These are phyloP conservation scores for Alternaria rosae DNA, from an alignment of 2,329 filamentous ascomycete genomes.

Conservation along the genomic window DNA sequence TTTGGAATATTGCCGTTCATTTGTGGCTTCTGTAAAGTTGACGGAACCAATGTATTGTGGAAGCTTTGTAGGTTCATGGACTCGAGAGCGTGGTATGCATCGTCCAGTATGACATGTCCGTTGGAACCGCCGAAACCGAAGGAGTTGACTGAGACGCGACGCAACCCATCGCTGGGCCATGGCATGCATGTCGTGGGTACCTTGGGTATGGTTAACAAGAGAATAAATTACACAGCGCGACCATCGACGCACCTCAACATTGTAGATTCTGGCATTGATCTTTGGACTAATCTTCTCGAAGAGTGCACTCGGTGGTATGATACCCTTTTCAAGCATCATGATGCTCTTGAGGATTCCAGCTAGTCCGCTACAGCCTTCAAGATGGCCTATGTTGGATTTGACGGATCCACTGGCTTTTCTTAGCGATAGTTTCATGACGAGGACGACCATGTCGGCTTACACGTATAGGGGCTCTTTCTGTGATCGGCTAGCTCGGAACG, in stretches of 20 bases:
- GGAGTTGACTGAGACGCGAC: neutral
- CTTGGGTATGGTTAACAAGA: no score
- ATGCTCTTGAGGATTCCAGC: constrained; percentile 49
- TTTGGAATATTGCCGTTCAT: neutral
- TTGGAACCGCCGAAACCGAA: neutral
- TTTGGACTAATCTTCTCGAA: constrained; percentile 20
- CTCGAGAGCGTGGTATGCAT: neutral
- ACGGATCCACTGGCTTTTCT: no score
- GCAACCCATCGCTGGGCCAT: neutral
- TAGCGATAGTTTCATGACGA: no score
- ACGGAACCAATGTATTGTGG: neutral
- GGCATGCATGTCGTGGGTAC: neutral
- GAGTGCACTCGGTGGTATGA: constrained; percentile 30
- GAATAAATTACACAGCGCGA: no score
- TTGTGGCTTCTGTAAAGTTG: neutral
- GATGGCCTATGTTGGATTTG: constrained; percentile 45
- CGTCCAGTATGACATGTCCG: neutral
- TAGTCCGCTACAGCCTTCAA: constrained; percentile 48
- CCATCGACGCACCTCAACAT: no score
- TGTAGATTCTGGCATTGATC: constrained; percentile 3
- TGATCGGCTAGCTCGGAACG: constrained; percentile 17
- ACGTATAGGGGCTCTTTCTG: constrained; percentile 54
- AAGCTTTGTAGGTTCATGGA: neutral
- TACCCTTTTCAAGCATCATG: constrained; percentile 47
- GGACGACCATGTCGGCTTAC: no score